Conservation (phyloP, 768 basidiomycete species). For the Boletus subcaerulescens region DNA sequence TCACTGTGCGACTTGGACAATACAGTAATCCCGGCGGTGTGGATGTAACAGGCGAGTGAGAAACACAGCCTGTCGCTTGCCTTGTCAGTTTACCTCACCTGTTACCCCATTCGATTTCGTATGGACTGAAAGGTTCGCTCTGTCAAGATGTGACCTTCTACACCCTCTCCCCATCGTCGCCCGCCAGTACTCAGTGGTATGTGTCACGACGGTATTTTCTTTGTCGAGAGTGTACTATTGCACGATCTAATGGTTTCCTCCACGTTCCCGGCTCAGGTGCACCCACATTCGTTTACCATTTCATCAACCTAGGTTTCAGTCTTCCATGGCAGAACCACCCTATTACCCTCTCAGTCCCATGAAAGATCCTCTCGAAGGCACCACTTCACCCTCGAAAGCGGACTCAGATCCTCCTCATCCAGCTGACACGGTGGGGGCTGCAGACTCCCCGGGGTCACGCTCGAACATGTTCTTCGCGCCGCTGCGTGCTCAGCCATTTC, state of each 20-base stretch:
- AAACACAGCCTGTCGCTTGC: too few species aligned
- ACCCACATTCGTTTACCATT: constrained; percentile 9
- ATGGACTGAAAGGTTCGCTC: too few species aligned
- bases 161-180: neutral
- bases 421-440: neutral
- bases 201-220: neutral
- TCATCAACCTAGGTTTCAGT: neutral
- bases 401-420: neutral
- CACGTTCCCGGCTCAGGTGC: neutral
- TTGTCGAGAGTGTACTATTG: neutral
- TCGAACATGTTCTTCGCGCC: constrained; percentile 9
- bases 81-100: neutral
- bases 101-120: neutral
- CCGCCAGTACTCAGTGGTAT: neutral
- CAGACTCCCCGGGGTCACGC: neutral
- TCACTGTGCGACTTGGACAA: too few species aligned
- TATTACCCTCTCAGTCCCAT: constrained; percentile 19
- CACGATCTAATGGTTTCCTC: neutral
- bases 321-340: constrained; percentile 16
- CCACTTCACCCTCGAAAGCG: neutral
- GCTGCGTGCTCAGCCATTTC: neutral
- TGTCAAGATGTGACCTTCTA: neutral
- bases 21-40: too few species aligned
- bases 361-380: neutral
- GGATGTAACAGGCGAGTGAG: too few species aligned